Base-by-base conservation (phyloP, 2,329 filamentous ascomycete genomes). In the Xylariaceae sp. region DNA sequence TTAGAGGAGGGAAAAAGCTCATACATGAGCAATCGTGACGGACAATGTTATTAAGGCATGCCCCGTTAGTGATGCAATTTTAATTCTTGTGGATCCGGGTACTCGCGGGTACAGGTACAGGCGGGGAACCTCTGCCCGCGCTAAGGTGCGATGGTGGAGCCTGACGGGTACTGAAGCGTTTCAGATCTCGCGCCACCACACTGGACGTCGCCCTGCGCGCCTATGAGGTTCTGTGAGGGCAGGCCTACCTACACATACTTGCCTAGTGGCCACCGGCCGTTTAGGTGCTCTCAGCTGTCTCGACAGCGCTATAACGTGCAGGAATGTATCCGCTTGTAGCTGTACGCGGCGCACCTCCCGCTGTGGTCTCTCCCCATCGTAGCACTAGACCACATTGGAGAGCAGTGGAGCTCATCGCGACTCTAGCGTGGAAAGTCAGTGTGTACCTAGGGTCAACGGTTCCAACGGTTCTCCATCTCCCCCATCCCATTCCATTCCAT, bases 311-410 rank as follows among this genome's bases (percentile, higher is more conserved):
- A 8, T 34, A 8, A 8, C 8, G 32, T 8, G 8, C 32, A 8
- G 32, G 32, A 5, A 8, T 34, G 32, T 8, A 6, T 8, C 32
- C 5, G 32, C 32, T 42, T 40, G 37, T n/a, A 43, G 12, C 47
- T 31, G 19, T 31, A 49, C n/a, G 11, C n/a, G 47, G 39, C 26
- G 30, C 12, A 3, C 35, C 35, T 11, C 32, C 35, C 9, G 26
- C 5, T 11, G 31, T 6, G 4, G 26, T 19, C 19, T 11, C 35
- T 3, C 35, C 32, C 35, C 9, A 30, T 7, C 12, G 31, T 6
- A 3, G 26, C 43, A 39, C 56, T 58, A 58, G 48, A 30, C 53
- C 29, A 3, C 47, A 53, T 12, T 6, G n/a, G 49, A 26, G 19
- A 11, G 51, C 12, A 44, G 45, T 34, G 32, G 35, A n/a, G 35